Base-by-base conservation (phyloP, 2,329 filamentous ascomycete genomes). In the Laburnicola sp. region DNA sequence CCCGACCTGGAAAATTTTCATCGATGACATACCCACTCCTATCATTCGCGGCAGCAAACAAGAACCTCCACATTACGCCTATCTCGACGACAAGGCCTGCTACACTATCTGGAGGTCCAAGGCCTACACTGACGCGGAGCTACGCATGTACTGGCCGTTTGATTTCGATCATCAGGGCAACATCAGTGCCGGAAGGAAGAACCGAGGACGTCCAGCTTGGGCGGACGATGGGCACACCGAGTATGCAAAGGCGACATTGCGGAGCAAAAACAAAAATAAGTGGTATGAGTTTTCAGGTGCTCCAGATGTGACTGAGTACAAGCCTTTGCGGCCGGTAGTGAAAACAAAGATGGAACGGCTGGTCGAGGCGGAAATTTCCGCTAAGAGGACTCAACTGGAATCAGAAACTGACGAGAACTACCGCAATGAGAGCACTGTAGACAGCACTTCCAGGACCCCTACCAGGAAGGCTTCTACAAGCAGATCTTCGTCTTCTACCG, bases 1-100 rank as follows among this genome's bases (percentile, higher is more conserved):
- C 45, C 65, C 64, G 2, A 70, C 71, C 5, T 76, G 73, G 72
- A 74, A 73, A 30, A 40, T 77, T 6, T 76, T 72, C 55, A 68
- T 65, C 46, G 65, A 59, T 4, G 60, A 71, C 25, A 56, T 70
- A 1, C 30, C 51, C 2, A 59, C 63, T 8, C 51, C 57, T 2
- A 62, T 74, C 30, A 54, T 53, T 25, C 61, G 58, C 6, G 60
- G 60, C 8, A 55, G 56, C 25, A 32, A 48, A 6, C 60, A 62
- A 10, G 60, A 69, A 47, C 72, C 72, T 6, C 75, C 74, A 2
- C 64, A 60, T 16, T 70, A 70, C 39, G 68, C 74, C n/a, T 68
- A 72, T 32, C 68, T 77, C 2, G 74, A 77, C 50, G 75, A 77
- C 42, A 53, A 57, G 11, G 69, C 73, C 2, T 70, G 64, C 22